These are phyloP conservation scores for Alternaria longipes DNA, from an alignment of 2,329 filamentous ascomycete genomes.

Conservation along the genomic window DNA sequence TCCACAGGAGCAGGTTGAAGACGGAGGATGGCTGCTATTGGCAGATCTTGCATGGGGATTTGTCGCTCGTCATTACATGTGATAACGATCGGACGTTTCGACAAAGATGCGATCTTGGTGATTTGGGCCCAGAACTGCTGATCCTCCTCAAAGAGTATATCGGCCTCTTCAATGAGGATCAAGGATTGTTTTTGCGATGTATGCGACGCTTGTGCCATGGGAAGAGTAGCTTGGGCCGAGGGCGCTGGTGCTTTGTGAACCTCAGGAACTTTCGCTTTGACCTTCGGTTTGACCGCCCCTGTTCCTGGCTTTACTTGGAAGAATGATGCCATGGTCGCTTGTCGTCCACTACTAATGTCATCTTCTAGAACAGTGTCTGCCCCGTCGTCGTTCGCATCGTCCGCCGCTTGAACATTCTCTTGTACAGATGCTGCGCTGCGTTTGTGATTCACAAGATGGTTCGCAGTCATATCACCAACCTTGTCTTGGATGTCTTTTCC, in stretches of 20 bases:
- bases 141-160: conserved; percentile 93
- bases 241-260: conserved; percentile 23
- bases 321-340: conserved; percentile 82
- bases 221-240: conserved; percentile 34
- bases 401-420: conserved; percentile 13
- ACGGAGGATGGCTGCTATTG: conserved; percentile 84
- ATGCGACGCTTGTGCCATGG: conserved; percentile 41
- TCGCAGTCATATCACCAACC: conserved; percentile 96
- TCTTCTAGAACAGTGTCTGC: conserved; percentile 60
- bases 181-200: conserved; percentile 85
- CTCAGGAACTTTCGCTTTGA: conserved; percentile 22
- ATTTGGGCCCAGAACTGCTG: conserved; percentile 93
- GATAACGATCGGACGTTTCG: conserved; percentile 90
- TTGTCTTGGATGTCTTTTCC: conserved; percentile 90
- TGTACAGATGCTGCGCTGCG: conserved; percentile 41
- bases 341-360: conserved; percentile 73
- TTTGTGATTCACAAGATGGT: conserved; percentile 79
- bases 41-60: conserved; percentile 77
- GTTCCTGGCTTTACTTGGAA: conserved; percentile 64
- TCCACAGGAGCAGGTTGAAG: conserved; percentile 72
- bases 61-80: conserved; percentile 92
- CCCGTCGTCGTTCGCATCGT: conserved; percentile 49
- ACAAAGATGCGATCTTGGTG: conserved; percentile 78
- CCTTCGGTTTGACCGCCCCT: conserved; percentile 32
- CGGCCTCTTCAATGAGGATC: conserved; percentile 92